Evolutionary conservation across 2,329 filamentous ascomycete species (phyloP).

Genomic region (Raffaelea arxii): DNA sequence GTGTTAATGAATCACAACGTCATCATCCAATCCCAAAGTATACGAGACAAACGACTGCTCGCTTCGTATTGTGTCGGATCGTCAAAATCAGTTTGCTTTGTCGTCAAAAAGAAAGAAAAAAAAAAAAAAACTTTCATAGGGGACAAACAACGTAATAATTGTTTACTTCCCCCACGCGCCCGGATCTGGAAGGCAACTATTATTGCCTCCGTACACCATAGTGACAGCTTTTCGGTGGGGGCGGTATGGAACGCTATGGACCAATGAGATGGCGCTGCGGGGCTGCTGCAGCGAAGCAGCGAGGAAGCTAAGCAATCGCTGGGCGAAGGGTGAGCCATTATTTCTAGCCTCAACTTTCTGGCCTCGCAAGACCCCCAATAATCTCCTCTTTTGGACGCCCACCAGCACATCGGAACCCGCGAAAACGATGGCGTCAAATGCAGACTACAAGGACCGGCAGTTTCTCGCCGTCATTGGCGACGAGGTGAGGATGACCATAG

Average conservation of each 20-base stretch:
- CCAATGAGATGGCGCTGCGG: not conserved
- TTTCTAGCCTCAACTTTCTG: not conserved
- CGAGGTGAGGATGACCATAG: slow-evolving; percentile 55
- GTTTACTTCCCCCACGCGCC: no score
- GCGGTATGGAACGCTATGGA: not conserved
- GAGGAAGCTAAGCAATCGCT: not conserved
- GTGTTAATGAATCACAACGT: no score
- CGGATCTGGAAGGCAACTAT: no score
- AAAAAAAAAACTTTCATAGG: no score
- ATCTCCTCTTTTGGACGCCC: not conserved
- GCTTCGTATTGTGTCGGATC: no score
- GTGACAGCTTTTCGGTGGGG: no score
- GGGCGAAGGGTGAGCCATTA: not conserved
- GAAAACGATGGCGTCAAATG: slow-evolving; percentile 20
- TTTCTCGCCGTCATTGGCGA: slow-evolving; percentile 97
- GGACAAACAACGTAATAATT: no score
- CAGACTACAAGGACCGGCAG: slow-evolving; percentile 73
- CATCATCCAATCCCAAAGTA: no score
- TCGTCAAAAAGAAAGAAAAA: no score
- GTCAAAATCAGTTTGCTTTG: no score
- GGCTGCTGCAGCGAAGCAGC: not conserved
- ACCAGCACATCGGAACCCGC: not conserved
- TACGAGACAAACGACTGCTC: no score
- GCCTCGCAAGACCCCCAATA: not conserved
- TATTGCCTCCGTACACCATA: no score